Base-by-base conservation (phyloP, 257 asterid genomes). In the Solanum clarkiae region DNA sequence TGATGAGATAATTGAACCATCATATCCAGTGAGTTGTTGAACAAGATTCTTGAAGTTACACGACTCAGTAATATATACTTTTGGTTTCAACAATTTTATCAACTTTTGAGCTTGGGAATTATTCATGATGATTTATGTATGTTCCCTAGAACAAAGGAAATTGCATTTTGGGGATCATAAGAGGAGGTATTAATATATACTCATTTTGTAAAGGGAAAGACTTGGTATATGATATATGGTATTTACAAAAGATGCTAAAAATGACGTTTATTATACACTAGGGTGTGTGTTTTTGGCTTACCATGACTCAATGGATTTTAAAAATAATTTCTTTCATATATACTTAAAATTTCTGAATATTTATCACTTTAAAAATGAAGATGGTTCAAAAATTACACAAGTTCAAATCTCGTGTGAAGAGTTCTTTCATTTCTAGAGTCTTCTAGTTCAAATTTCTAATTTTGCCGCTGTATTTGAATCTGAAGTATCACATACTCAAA, bases 21-120 rank as follows among this genome's bases (percentile, higher is more conserved):
- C 90, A 70, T 90, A 90, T 0, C 94, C 93, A 5, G 93, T 89
- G 16, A 90, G 91, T 29, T 89, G 74, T 89, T 92, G 94, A 75
- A 92, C 94, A 29, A 92, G 91, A 44, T 69, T 72, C 90, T 90
- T 92, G 94, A 92, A 92, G 60, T 88, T 88, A 17, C 89, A 86
- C 32, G 93, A 86, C 24, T 89, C 86, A 3, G 90, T 89, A 86
- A 92, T 89, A 88, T 87, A 92, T 36, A 92, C 94, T 74, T 92
- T 92, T 17, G 93, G 94, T 18, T 85, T 74, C 88, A 92, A 53
- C 49, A 86, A 81, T 80, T 90, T 88, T 40, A 90, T 89, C 88
- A 88, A 84, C 51, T 79, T 56, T 60, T 59, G 91, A 84, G 57
- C 88, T 47, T 68, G 22, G 20, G 12, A 36, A 16, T 68, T 68